These are phyloP conservation scores for Lactarius hengduanensis DNA, from an alignment of 768 basidiomycete species.

Conservation along the genomic window DNA sequence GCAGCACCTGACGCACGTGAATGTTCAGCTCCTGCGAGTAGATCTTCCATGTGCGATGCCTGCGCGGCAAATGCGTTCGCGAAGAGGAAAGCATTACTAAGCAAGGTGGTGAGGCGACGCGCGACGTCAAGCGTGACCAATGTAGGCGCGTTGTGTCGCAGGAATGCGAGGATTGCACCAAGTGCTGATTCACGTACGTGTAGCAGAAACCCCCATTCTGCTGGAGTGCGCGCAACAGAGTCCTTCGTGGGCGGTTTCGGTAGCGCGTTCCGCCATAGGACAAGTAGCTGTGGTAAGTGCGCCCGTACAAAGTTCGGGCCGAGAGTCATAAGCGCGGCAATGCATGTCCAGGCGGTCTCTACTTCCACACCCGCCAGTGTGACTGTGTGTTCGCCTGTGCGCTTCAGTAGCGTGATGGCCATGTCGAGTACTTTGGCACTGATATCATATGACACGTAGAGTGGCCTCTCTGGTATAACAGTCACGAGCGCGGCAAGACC, in stretches of 20 bases:
- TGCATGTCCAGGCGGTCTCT: conserved; percentile 91
- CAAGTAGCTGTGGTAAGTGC: conserved; percentile 89
- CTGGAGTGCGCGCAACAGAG: conserved; percentile 59
- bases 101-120: conserved; percentile 78
- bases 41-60: conserved; percentile 57
- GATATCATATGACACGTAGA: conserved; percentile 94
- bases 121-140: conserved; percentile 90
- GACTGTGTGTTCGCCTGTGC: conserved; percentile 88
- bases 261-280: conserved; percentile 95
- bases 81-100: conserved; percentile 89
- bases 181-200: conserved; percentile 89
- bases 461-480: conserved; percentile 78
- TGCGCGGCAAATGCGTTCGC: conserved; percentile 78
- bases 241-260: conserved; percentile 95
- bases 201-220: conserved; percentile 90
- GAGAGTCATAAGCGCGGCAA: conserved; percentile 86
- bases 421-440: conserved; percentile 88
- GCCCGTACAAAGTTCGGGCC: conserved; percentile 93
- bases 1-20: conserved; percentile 30
- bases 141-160: conserved; percentile 70
- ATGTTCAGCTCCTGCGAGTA: conserved; percentile 40
- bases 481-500: conserved; percentile 86
- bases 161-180: conserved; percentile 83
- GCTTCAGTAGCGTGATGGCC: conserved; percentile 85
- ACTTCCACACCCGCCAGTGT: conserved; percentile 79